These are phyloP conservation scores for Schrenkiella parvula DNA, from an alignment of 345 rosid species.

Conservation along the genomic window DNA sequence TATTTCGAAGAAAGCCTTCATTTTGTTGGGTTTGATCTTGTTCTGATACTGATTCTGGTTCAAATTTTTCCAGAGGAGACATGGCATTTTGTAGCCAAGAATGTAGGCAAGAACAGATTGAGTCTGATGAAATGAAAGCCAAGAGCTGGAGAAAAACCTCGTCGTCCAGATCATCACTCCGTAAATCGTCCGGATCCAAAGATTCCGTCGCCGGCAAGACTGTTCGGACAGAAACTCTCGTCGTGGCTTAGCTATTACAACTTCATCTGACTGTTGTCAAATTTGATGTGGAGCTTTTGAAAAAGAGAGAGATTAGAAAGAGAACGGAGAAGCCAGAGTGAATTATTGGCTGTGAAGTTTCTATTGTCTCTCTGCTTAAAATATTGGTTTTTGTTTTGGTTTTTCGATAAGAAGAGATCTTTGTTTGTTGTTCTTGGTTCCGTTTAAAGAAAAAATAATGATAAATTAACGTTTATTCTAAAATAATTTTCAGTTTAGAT, in stretches of 20 bases:
- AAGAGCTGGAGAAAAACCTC: conserved; percentile 49
- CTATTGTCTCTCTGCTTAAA: background rate
- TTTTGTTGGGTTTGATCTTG: background rate
- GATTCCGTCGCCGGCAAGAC: conserved; percentile 31
- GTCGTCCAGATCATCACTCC: conserved; percentile 38
- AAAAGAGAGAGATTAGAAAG: background rate
- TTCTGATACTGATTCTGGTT: background rate
- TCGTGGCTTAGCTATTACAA: conserved; percentile 32
- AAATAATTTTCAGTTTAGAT: background rate
- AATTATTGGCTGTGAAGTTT: conserved; percentile 12
- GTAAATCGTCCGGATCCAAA: conserved; percentile 38
- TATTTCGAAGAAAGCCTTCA: background rate
- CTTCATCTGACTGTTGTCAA: background rate
- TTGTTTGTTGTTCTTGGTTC: background rate
- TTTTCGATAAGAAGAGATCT: background rate
- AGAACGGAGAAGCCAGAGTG: conserved; percentile 14
- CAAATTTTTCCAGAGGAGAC: conserved; percentile 14
- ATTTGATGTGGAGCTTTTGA: background rate
- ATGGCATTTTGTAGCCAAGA: conserved; percentile 56
- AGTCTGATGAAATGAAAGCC: conserved; percentile 49
- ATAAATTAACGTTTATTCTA: background rate
- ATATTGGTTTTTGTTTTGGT: background rate
- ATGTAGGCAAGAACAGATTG: conserved; percentile 84
- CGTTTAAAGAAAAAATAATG: background rate
- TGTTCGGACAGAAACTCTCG: conserved; percentile 51